phyloP scores from a whole-genome alignment of 148 eudicot genomes.

The Persicaria tinctoria region DNA sequence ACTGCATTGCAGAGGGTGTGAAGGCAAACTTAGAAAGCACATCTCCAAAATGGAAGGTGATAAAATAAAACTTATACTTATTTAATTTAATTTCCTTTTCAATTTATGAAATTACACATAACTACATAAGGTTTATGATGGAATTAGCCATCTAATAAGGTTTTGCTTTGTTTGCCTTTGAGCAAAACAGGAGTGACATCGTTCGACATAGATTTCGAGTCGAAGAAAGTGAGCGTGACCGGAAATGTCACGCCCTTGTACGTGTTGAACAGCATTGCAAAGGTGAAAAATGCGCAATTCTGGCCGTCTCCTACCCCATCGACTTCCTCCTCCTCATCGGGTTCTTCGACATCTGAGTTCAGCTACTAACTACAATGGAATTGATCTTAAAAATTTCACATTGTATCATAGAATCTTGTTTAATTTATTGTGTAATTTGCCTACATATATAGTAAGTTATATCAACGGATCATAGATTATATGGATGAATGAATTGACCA shows the following conservation, averaged over 20 bases:
- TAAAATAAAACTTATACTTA: neutral
- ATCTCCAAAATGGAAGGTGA: slow-evolving; percentile 90
- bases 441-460: neutral
- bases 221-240: slow-evolving; percentile 65
- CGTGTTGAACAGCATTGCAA: slow-evolving; percentile 67
- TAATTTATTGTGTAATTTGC: neutral
- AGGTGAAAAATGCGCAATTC: slow-evolving; percentile 76
- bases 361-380: slow-evolving; percentile 1
- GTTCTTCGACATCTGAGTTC: slow-evolving; percentile 16
- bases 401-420: neutral
- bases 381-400: neutral
- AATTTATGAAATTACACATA: neutral
- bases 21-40: slow-evolving; percentile 77
- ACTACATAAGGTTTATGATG: neutral
- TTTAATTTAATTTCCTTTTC: neutral
- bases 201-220: slow-evolving; percentile 56
- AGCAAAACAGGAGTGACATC: slow-evolving; percentile 61
- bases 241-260: slow-evolving; percentile 65
- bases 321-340: slow-evolving; percentile 30
- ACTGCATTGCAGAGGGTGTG: slow-evolving; percentile 93
- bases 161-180: neutral
- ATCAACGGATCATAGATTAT: neutral
- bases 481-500: neutral
- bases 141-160: neutral
- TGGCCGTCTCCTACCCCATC: slow-evolving; percentile 62